Percentiles rank a stretch among this genome's conserved stretches.
Conservation (phyloP, 306 rosid genomes). For the Cajanus cajan region DNA sequence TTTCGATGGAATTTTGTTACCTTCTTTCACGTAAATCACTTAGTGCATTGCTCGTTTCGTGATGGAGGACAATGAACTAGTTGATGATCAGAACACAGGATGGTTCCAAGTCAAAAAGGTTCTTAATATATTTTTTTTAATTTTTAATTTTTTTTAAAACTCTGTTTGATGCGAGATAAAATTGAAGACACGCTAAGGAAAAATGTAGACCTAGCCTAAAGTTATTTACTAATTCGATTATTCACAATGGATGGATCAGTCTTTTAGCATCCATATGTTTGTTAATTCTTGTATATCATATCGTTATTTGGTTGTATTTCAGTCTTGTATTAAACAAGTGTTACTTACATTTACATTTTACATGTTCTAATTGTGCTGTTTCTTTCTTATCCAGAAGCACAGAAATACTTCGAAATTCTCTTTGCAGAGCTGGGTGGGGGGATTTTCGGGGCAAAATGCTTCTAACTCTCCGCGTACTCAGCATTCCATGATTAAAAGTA, state of each 20-base stretch:
- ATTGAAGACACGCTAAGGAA: slow-evolving; percentile 16
- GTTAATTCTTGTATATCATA: not conserved
- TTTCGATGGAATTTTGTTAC: slow-evolving; percentile 20
- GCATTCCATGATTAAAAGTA: slow-evolving; percentile 38
- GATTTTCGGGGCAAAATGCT: slow-evolving; percentile 58
- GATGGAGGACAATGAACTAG: slow-evolving; percentile 66
- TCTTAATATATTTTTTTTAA: not conserved
- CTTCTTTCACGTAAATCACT: slow-evolving; percentile 8
- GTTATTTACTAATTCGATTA: not conserved
- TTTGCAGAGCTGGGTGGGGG: slow-evolving; percentile 87
- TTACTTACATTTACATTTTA: slow-evolving; percentile 14
- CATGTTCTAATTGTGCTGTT: not conserved
- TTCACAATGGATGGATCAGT: not conserved
- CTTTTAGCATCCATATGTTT: not conserved
- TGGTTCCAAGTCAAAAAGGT: slow-evolving; percentile 99
- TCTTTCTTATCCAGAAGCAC: slow-evolving; percentile 65
- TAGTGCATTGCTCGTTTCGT: slow-evolving; percentile 39
- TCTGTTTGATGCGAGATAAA: not conserved
- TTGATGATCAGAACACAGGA: slow-evolving; percentile 92
- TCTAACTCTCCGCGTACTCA: slow-evolving; percentile 44
- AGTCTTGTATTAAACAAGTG: not conserved
- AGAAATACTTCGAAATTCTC: slow-evolving; percentile 83
- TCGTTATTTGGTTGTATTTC: slow-evolving; percentile 20
- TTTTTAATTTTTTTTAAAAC: not conserved
- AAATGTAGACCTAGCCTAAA: not conserved